Conservation (phyloP, 1,284 basidiomycete species). For the Somion occarium region DNA sequence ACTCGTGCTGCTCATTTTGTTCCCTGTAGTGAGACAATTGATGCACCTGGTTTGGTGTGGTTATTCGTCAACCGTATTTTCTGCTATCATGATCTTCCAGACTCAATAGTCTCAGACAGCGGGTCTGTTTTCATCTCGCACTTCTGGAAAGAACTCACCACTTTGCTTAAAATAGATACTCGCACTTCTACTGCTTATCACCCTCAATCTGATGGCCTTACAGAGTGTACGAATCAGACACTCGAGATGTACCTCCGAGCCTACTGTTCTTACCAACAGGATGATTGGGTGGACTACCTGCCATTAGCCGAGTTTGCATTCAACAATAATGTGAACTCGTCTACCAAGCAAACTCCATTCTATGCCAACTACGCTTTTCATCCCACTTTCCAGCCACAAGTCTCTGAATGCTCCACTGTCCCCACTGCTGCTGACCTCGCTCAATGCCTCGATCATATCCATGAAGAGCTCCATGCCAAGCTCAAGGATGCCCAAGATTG, state of each 20-base stretch:
- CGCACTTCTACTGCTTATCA: conserved; percentile 7
- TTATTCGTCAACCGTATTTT: neutral
- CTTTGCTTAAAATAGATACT: conserved; percentile 21
- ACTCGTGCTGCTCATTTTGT: conserved; percentile 26
- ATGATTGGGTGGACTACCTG: conserved; percentile 41
- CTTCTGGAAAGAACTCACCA: conserved; percentile 36
- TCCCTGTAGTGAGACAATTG: conserved; percentile 20
- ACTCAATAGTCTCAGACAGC: conserved; percentile 36
- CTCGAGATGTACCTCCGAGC: conserved; percentile 36
- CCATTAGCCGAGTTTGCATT: conserved; percentile 34
- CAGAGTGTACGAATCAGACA: conserved; percentile 16
- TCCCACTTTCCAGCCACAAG: conserved; percentile 12
- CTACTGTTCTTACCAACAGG: conserved; percentile 37
- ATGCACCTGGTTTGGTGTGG: conserved; percentile 27
- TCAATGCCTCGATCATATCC: conserved; percentile 10
- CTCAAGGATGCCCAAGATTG: conserved; percentile 24
- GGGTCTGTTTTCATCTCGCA: conserved; percentile 36
- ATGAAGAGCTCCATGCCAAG: conserved; percentile 25
- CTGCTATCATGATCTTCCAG: neutral
- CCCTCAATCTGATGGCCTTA: conserved; percentile 25
- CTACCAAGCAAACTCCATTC: conserved; percentile 32
- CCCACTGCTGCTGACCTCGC: neutral
- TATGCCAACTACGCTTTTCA: conserved; percentile 32
- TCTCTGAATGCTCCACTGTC: neutral
- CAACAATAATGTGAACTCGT: conserved; percentile 22